Conservation (phyloP, 1,284 basidiomycete species). For the Apiotrichum brassicae region DNA sequence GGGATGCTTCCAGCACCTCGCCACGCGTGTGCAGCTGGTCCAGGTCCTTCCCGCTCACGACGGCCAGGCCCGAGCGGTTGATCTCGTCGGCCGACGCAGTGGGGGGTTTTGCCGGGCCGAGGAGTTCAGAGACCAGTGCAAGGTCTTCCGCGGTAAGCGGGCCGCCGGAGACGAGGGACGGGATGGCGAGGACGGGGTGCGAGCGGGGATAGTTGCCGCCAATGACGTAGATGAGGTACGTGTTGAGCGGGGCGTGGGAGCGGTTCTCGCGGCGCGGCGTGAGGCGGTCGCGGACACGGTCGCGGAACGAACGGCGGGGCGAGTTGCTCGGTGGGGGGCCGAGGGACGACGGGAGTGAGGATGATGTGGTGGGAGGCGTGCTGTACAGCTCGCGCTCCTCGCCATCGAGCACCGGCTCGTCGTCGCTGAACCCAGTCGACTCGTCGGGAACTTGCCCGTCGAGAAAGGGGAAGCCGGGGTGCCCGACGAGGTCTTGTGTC, state of each 20-base stretch:
- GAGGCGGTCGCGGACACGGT: constrained; percentile 23
- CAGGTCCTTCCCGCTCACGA: constrained; percentile 58
- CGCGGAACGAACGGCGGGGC: constrained; percentile 22
- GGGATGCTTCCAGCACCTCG: constrained; percentile 64
- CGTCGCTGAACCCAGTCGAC: not conserved
- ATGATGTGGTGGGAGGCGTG: not conserved
- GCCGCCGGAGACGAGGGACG: constrained; percentile 57
- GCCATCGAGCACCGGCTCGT: constrained; percentile 6
- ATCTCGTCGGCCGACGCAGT: constrained; percentile 75
- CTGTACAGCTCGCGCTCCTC: constrained; percentile 6
- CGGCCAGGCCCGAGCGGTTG: constrained; percentile 65
- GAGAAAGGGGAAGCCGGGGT: constrained; percentile 38
- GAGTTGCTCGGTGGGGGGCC: not conserved
- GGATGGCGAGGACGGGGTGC: constrained; percentile 72
- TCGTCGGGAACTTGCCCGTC: constrained; percentile 29
- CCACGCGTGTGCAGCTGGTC: constrained; percentile 55
- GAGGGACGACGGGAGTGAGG: not conserved
- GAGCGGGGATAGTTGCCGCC: constrained; percentile 77
- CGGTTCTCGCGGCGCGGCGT: constrained; percentile 7
- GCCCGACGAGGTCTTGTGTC: constrained; percentile 34
- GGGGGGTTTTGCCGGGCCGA: constrained; percentile 51
- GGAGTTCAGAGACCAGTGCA: constrained; percentile 61
- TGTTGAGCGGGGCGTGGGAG: constrained; percentile 26
- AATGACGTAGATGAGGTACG: constrained; percentile 48
- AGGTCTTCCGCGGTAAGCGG: constrained; percentile 54